Percentiles rank a stretch among this genome's conserved stretches.
These are phyloP conservation scores for Allodekkera sacchari DNA, from an alignment of 805 yeast genomes.

Conservation along the genomic window DNA sequence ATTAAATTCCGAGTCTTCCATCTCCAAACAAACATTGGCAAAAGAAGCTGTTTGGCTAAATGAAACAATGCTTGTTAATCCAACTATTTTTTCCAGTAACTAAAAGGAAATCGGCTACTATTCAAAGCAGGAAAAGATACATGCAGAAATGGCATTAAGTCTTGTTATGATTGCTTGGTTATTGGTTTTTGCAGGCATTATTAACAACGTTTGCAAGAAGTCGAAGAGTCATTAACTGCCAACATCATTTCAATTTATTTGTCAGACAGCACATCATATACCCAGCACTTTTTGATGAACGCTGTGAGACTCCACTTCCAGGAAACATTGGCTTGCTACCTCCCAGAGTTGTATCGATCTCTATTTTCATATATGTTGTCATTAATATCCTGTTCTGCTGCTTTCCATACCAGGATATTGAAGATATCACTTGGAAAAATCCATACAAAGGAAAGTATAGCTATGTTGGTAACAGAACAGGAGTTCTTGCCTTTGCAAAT, in stretches of 20 bases:
- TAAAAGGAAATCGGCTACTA: constrained; percentile 1
- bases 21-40: background rate
- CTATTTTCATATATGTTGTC: constrained; percentile 4
- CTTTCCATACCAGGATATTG: constrained; percentile 4
- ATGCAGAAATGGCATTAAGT: constrained; percentile 5
- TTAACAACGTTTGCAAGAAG: constrained; percentile 3
- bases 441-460: background rate
- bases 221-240: constrained; percentile 4
- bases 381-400: constrained; percentile 6
- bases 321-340: constrained; percentile 4
- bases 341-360: constrained; percentile 6
- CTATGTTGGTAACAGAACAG: constrained; percentile 21
- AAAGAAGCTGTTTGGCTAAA: background rate
- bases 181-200: constrained; percentile 4
- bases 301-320: constrained; percentile 4
- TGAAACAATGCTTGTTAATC: constrained; percentile 2
- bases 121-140: background rate
- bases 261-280: constrained; percentile 3
- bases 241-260: background rate
- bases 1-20: background rate
- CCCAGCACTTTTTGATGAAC: constrained; percentile 6
- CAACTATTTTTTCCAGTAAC: background rate
- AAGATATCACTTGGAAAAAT: background rate
- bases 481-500: constrained; percentile 25
- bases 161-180: constrained; percentile 8